Conservation (phyloP, 306 rosid genomes). For the Quercus engelmannii region DNA sequence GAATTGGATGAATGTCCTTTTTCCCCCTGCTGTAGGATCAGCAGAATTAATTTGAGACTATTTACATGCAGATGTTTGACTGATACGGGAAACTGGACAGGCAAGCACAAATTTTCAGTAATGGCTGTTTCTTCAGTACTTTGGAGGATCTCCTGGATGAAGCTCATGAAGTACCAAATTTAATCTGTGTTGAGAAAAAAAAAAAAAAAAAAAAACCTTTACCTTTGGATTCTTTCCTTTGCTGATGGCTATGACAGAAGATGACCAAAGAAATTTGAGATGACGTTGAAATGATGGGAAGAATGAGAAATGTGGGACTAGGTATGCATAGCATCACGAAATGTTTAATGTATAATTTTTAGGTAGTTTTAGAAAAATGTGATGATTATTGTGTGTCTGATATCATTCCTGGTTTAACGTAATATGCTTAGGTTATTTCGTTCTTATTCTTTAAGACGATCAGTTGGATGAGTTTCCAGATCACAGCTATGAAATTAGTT, state of each 20-base stretch:
- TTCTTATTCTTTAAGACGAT: constrained; percentile 23
- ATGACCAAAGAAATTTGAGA: constrained; percentile 5
- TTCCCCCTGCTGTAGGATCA: background rate
- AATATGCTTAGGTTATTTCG: constrained; percentile 25
- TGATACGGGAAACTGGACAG: constrained; percentile 15
- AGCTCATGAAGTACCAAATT: constrained; percentile 35
- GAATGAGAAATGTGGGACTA: constrained; percentile 25
- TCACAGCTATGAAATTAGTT: constrained; percentile 20
- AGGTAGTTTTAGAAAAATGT: constrained; percentile 21
- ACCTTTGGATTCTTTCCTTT: constrained; percentile 22
- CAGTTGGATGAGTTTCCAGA: constrained; percentile 23
- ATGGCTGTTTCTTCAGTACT: constrained; percentile 17
- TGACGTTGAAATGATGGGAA: constrained; percentile 15
- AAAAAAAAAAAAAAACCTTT: constrained; percentile 23
- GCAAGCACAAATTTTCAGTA: constrained; percentile 20
- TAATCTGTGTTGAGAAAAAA: constrained; percentile 24
- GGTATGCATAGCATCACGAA: constrained; percentile 40
- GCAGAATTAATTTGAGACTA: constrained; percentile 16
- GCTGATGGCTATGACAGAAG: constrained; percentile 20
- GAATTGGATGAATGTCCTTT: background rate
- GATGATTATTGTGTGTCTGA: constrained; percentile 18
- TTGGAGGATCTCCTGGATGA: constrained; percentile 24
- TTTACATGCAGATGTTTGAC: constrained; percentile 77
- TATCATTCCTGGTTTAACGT: constrained; percentile 13
- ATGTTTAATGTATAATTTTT: constrained; percentile 37